Base-by-base conservation (phyloP, 2,329 filamentous ascomycete species). In the Macroventuria anomochaeta region DNA sequence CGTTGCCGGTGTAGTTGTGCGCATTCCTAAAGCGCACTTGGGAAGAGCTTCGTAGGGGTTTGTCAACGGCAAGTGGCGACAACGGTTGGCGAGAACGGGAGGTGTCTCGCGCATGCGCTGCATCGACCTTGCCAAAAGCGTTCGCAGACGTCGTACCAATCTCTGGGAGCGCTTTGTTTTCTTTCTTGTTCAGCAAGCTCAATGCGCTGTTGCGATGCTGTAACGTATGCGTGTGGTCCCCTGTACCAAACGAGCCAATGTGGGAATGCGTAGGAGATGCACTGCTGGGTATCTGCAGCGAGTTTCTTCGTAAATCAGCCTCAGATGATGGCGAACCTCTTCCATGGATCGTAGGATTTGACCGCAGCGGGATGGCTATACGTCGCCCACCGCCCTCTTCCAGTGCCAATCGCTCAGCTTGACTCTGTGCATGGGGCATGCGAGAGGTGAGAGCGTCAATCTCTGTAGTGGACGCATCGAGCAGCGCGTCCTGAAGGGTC, bases 391-490 rank as follows among this genome's bases (percentile, higher is more conserved):
- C 57, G 8, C 54, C 53, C 43, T 70, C 71, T 47, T 68, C 67
- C 5, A 63, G 65, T 13, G 59, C 54, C 13, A 71, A 37, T 12
- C 72, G 75, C 20, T 74, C 75, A 26, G 71, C 68, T 46, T 78
- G 76, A 54, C 67, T 77, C 58, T 75, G 75, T 21, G 72, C 70
- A 46, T 74, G 73, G 12, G 74, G 64, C 38, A 75, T 70, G 42
- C 76, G 76, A n/a, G 62, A 57, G 34, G 84, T 77, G 7, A 84
- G 75, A 0, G 86, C 79, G 59, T 89, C 87, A 66, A 93, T 89
- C 58, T 95, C 91, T 0, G 89, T 92, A 77, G 91, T 93, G 1
- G 92, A 96, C 6, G 95, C 95, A 74, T 97, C 95, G 25, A 96
- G 80, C 13, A 97, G 80, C 5, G 95, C 95, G 75, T 97, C 93